Percentiles rank a stretch among this genome's conserved stretches.
These are phyloP conservation scores for Starmerella cellae DNA, from an alignment of 805 yeast species.

Conservation along the genomic window DNA sequence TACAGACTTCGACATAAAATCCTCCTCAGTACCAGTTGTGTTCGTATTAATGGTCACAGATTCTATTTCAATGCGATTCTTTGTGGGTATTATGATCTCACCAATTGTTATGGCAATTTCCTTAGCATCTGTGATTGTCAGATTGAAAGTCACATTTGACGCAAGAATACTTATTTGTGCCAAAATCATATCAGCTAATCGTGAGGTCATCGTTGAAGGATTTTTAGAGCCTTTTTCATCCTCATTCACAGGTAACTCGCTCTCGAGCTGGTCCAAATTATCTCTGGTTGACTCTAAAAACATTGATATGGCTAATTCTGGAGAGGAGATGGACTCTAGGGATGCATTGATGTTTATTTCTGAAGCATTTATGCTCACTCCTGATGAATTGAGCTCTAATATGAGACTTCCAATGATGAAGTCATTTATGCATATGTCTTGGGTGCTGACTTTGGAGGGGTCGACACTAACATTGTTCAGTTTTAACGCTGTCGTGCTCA, in stretches of 20 bases:
- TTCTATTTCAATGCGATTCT: conserved; percentile 10
- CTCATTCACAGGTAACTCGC: background rate
- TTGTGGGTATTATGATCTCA: conserved; percentile 7
- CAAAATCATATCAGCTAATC: conserved; percentile 31
- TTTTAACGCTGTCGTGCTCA: conserved; percentile 36
- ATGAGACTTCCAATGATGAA: conserved; percentile 47
- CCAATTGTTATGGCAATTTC: conserved; percentile 2
- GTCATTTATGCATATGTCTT: conserved; percentile 48
- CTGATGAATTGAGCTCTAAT: conserved; percentile 51
- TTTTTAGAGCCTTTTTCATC: background rate
- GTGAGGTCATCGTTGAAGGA: conserved; percentile 14
- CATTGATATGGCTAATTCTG: conserved; percentile 20
- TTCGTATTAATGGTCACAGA: conserved; percentile 3
- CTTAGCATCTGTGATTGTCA: background rate
- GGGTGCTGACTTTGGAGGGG: conserved; percentile 49
- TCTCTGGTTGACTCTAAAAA: conserved; percentile 16
- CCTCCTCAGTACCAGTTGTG: background rate
- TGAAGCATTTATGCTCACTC: conserved; percentile 47
- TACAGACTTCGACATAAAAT: conserved; percentile 2
- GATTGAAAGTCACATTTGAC: conserved; percentile 3
- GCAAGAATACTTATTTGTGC: conserved; percentile 25
- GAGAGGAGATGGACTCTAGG: conserved; percentile 8
- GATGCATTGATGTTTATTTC: conserved; percentile 38
- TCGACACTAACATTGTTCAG: conserved; percentile 54
- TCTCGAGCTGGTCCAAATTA: conserved; percentile 6